These are phyloP conservation scores for Evansstolkia leycettana DNA, from an alignment of 495 filamentous ascomycete species.

Conservation along the genomic window DNA sequence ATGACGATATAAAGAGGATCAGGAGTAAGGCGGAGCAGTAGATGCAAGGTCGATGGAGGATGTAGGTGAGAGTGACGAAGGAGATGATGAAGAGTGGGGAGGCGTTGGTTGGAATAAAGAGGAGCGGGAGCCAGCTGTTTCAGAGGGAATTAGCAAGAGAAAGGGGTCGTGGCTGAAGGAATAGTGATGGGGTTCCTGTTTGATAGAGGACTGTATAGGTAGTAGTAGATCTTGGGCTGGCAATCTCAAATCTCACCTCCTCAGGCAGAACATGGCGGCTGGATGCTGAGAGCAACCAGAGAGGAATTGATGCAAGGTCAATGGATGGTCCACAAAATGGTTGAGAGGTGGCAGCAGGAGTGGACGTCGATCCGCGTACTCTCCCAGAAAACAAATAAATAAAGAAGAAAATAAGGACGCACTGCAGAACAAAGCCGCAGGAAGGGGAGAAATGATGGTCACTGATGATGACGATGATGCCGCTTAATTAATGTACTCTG, in stretches of 20 bases:
- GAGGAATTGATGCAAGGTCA: no score
- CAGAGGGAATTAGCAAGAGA: constrained; percentile 33
- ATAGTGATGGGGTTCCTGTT: constrained; percentile 40
- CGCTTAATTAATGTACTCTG: no score
- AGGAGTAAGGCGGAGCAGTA: constrained; percentile 85
- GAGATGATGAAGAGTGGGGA: constrained; percentile 79
- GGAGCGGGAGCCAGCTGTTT: constrained; percentile 27
- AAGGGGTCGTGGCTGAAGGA: not conserved
- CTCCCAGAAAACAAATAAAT: no score
- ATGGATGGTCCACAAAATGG: no score
- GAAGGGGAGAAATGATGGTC: no score
- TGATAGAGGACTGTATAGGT: no score
- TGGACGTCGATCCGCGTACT: no score
- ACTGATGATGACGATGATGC: no score
- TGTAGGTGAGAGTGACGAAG: constrained; percentile 82
- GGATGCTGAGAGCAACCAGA: not conserved
- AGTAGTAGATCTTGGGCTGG: no score
- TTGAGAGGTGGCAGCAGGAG: no score
- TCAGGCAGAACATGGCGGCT: constrained; percentile 64
- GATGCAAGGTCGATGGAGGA: constrained; percentile 79
- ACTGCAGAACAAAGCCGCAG: no score
- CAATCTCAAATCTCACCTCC: constrained; percentile 62
- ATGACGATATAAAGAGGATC: constrained; percentile 79
- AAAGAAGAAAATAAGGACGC: no score
- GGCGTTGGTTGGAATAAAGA: constrained; percentile 52